Base-by-base conservation (phyloP, 345 rosid species). In the Eucalyptus camaldulensis region DNA sequence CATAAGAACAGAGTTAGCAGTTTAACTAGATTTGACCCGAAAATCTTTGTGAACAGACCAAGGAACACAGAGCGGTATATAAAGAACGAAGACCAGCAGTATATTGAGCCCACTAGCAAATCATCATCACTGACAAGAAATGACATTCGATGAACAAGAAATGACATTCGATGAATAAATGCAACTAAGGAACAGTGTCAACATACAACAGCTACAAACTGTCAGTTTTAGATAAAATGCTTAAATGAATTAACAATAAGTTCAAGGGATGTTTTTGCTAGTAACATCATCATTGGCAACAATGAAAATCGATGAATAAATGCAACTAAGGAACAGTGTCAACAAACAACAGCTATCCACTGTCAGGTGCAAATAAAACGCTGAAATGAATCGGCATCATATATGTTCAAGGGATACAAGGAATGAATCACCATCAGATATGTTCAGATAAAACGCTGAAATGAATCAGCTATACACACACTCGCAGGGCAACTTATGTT, bases 401-500 rank as follows among this genome's bases (percentile, higher is more conserved):
- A 76, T 76, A 11, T 40, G 47, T 76, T 76, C 83, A 76, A 12
- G 62, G 80, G 62, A 76, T 47, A 67, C 43, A 56, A 50, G 83
- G 50, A 85, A 33, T 47, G 62, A 56, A 56, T 56, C 62, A 56
- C 62, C 62, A 56, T 56, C 62, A 24, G 62, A 56, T 56, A 56
- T 56, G 62, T 56, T 24, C 62, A 56, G 62, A 56, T 56, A 56
- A 14, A 47, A 37, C n/a, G 53, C 89, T 49, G 67, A 76, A 43
- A 81, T 72, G 81, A 60, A 87, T 83, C 16, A 31, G 10, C 72
- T 56, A 56, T 24, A 56, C 62, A 56, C 62, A 40, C 43, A 62
- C 47, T 58, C 89, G 88, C 58, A 91, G 92, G 93, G 91, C 94
- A 94, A 94, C 95, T 92, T 92, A 65, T 89, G 96, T 94, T 94